A percentile compares a stretch with the other conserved stretches of the same genome.
These are phyloP conservation scores for Monosporozyma siamensis DNA, from an alignment of 805 yeast genomes.

Conservation along the genomic window DNA sequence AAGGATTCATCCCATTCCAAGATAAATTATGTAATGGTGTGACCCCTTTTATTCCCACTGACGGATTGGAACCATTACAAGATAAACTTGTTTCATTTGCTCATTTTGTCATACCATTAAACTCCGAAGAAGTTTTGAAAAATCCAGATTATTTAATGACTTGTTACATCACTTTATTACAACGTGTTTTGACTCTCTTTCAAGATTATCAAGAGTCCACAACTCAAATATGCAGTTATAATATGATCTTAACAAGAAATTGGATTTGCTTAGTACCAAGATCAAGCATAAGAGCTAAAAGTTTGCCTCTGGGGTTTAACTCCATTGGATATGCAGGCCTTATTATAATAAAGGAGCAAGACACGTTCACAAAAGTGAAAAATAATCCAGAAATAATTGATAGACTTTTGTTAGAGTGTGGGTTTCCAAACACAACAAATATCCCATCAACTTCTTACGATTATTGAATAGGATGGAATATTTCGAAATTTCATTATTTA, in stretches of 20 bases:
- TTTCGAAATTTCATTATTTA: neutral
- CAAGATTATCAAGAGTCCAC: slow-evolving; percentile 34
- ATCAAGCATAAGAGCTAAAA: slow-evolving; percentile 41
- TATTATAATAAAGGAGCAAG: slow-evolving; percentile 60
- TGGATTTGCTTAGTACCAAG: slow-evolving; percentile 88
- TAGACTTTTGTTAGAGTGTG: slow-evolving; percentile 45
- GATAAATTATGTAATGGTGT: slow-evolving; percentile 35
- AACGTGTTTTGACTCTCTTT: slow-evolving; percentile 56
- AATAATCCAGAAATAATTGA: slow-evolving; percentile 37
- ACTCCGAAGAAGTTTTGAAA: too few species aligned
- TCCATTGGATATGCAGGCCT: slow-evolving; percentile 75
- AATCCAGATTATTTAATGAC: slow-evolving; percentile 37
- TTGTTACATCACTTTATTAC: slow-evolving; percentile 62
- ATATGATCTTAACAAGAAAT: slow-evolving; percentile 66
- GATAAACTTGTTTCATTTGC: slow-evolving; percentile 62
- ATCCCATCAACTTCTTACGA: too few species aligned
- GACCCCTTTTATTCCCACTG: slow-evolving; percentile 45
- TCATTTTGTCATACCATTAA: slow-evolving; percentile 59
- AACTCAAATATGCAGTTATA: too few species aligned
- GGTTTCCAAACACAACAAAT: slow-evolving; percentile 39
- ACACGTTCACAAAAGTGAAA: slow-evolving; percentile 38
- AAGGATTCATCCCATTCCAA: slow-evolving; percentile 41
- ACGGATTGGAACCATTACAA: slow-evolving; percentile 49
- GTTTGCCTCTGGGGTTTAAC: slow-evolving; percentile 51
- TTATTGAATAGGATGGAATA: too few species aligned